These are phyloP conservation scores for Puccinellia tenuiflora DNA, from an alignment of 176 grass and related monocot species.

Conservation along the genomic window DNA sequence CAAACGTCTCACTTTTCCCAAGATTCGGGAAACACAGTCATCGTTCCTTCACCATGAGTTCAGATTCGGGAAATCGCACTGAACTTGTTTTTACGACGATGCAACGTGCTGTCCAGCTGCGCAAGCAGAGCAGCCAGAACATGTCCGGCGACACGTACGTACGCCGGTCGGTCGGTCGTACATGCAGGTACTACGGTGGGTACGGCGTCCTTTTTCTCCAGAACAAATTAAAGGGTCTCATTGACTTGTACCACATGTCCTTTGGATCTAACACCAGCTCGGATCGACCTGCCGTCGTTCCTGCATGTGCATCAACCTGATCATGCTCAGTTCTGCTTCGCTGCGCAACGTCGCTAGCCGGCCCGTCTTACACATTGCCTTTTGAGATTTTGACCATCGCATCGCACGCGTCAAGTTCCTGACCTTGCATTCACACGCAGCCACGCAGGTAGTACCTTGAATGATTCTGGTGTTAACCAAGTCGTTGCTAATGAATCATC, in stretches of 20 bases:
- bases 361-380: neutral
- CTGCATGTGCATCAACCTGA: neutral
- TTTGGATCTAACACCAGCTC: neutral
- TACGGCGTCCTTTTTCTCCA: neutral
- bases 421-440: constrained; percentile 16
- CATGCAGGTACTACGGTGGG: neutral
- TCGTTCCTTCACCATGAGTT: neutral
- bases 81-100: neutral
- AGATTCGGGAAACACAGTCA: neutral
- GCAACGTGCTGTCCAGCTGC: constrained; percentile 12
- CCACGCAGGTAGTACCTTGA: neutral
- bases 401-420: neutral
- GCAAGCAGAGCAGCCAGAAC: neutral
- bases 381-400: neutral
- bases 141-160: neutral
- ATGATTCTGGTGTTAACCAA: neutral
- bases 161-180: neutral
- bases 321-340: neutral
- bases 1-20: neutral
- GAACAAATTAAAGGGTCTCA: no score
- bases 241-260: neutral
- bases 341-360: neutral
- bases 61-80: neutral
- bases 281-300: neutral
- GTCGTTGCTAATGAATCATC: neutral